phyloP scores from a whole-genome alignment of 2,329 filamentous ascomycete species.

The Coleophoma crateriformis region DNA sequence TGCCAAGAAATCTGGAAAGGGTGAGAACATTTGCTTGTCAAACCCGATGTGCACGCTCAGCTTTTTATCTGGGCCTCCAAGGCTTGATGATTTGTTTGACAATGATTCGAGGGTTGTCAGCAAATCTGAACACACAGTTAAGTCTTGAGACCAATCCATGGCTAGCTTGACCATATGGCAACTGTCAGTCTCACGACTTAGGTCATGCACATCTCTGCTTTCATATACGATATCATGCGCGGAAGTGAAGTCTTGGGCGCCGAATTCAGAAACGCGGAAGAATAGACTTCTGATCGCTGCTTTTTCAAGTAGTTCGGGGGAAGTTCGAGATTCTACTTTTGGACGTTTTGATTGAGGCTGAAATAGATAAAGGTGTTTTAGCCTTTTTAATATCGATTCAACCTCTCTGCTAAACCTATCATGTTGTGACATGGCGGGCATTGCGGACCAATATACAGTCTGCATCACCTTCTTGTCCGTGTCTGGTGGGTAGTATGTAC shows the following conservation, averaged over 20 bases:
- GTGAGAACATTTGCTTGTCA: conserved; percentile 12
- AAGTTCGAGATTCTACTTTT: conserved; percentile 7
- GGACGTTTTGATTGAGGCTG: neutral
- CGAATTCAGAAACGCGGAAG: conserved; percentile 29
- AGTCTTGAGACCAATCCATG: conserved; percentile 10
- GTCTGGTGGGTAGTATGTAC: conserved; percentile 38
- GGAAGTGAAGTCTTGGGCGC: conserved; percentile 29
- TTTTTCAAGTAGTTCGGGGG: conserved; percentile 16
- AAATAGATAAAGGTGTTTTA: too few relatives aligned
- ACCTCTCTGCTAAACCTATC: conserved; percentile 28
- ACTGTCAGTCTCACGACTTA: conserved; percentile 4
- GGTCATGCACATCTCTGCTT: conserved; percentile 21
- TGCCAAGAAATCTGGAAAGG: conserved; percentile 10
- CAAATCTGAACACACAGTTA: conserved; percentile 8
- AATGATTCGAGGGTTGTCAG: conserved; percentile 12
- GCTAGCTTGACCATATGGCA: conserved; percentile 13
- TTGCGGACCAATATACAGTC: conserved; percentile 33
- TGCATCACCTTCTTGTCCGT: conserved; percentile 40
- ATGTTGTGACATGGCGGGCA: conserved; percentile 40
- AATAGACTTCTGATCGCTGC: conserved; percentile 25
- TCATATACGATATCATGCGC: conserved; percentile 27
- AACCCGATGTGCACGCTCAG: neutral
- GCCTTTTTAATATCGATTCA: too few relatives aligned
- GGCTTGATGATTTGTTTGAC: too few relatives aligned
- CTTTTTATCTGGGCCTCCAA: neutral